These are phyloP conservation scores for Jaenimonas drosophilae DNA, from an alignment of 208 protist genomes.

Conservation along the genomic window DNA sequence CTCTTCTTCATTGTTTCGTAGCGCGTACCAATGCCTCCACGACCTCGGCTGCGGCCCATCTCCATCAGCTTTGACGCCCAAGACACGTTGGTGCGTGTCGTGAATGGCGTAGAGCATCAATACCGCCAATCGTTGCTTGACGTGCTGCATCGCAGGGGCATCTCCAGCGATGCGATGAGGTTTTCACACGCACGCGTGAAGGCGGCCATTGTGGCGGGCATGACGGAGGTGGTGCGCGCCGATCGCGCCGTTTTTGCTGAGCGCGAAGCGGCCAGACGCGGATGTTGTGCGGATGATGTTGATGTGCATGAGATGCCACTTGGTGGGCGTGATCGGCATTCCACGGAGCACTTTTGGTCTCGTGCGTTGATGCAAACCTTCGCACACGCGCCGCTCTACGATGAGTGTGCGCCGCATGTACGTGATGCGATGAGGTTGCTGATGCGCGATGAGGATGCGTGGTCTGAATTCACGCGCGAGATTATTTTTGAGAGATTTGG, in stretches of 20 bases:
- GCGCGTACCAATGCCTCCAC: neutral
- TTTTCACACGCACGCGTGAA: neutral
- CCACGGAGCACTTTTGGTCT: slow-evolving; percentile 25
- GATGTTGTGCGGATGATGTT: no score
- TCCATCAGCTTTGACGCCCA: slow-evolving; percentile 65
- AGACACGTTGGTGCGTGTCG: slow-evolving; percentile 39
- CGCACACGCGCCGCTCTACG: neutral
- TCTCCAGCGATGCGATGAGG: slow-evolving; percentile 4
- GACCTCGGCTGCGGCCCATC: slow-evolving; percentile 7
- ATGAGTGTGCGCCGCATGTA: neutral
- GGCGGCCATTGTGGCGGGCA: no score
- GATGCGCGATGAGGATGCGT: neutral
- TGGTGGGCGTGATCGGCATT: slow-evolving; percentile 23
- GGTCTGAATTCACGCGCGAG: slow-evolving; percentile 10
- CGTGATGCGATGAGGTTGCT: neutral
- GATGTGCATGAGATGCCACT: slow-evolving; percentile 32
- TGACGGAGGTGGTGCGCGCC: no score
- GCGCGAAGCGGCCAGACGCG: neutral
- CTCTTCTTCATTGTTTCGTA: neutral
- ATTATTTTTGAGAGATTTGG: slow-evolving; percentile 24
- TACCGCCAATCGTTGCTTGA: slow-evolving; percentile 28
- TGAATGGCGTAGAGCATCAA: slow-evolving; percentile 39
- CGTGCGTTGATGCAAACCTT: slow-evolving; percentile 21
- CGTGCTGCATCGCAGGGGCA: slow-evolving; percentile 24
- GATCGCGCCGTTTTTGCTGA: no score